Evolutionary conservation across 495 filamentous ascomycete species (phyloP).

Genomic region (Polyplosphaeria fusca): DNA sequence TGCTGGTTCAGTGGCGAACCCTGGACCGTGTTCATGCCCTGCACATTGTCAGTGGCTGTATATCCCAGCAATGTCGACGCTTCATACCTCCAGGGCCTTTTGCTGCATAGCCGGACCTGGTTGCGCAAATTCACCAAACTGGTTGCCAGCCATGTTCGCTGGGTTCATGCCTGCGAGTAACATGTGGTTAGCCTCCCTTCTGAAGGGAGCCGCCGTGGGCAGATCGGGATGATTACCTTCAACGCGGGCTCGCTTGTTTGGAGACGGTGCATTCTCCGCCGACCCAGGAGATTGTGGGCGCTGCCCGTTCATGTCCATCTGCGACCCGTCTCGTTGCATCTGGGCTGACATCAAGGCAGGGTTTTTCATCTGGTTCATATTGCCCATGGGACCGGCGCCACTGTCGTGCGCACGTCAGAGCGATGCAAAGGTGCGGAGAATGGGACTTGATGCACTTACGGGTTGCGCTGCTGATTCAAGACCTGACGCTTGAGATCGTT

Average conservation of each 20-base stretch:
- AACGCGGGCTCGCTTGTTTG: slow-evolving; percentile 79
- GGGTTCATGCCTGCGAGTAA: slow-evolving; percentile 73
- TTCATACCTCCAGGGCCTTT: slow-evolving; percentile 84
- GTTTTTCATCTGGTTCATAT: slow-evolving; percentile 64
- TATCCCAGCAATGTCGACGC: no score
- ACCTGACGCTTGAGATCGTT: slow-evolving; percentile 67
- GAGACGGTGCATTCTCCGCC: slow-evolving; percentile 85
- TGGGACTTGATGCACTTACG: no score
- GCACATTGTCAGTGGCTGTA: no score
- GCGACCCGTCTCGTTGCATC: slow-evolving; percentile 82
- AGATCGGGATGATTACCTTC: slow-evolving; percentile 64
- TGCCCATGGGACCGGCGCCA: slow-evolving; percentile 54
- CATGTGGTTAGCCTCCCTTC: slow-evolving; percentile 46
- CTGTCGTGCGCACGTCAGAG: slow-evolving; percentile 61
- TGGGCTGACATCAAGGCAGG: slow-evolving; percentile 61
- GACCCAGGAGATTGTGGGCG: slow-evolving; percentile 77
- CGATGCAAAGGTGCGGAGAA: no score
- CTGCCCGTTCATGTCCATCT: slow-evolving; percentile 79
- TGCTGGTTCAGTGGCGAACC: slow-evolving; percentile 74
- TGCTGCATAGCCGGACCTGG: slow-evolving; percentile 58
- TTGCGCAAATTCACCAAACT: slow-evolving; percentile 68
- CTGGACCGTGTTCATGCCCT: slow-evolving; percentile 72
- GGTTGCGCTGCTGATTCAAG: slow-evolving; percentile 72
- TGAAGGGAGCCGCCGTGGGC: slow-evolving; percentile 14
- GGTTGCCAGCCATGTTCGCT: slow-evolving; percentile 66